Base-by-base conservation (phyloP, 2,329 filamentous ascomycete genomes). In the Sporothrix curviconia region DNA sequence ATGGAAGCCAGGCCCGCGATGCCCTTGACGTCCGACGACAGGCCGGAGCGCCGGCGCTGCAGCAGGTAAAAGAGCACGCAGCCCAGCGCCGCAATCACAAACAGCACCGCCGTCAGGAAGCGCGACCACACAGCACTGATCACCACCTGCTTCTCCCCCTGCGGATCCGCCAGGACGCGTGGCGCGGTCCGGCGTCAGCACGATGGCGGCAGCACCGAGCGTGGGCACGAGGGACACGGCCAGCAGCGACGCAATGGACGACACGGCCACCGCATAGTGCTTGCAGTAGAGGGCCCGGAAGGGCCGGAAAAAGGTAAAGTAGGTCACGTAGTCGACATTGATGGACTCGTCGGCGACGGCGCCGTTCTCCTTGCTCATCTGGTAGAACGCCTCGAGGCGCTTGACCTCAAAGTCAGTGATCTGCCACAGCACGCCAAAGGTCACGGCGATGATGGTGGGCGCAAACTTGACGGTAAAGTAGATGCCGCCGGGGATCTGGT, bases 1-100 rank as follows among this genome's bases (percentile, higher is more conserved):
- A 90, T 89, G 57, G 86, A 83, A 6, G 87, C 87, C 37, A 90
- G 76, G 1, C 87, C 87, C 1, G 86, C 85, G 53, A 90, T 88
- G 6, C 87, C 87, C 63, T 83, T 84, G 7, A 88, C 86, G 66
- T 90, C 84, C 6, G 81, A 81, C 3, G 83, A 69, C 15, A 90
- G 74, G 0, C 87, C 87, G 3, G 84, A 87, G 39, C 80, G 82
- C 22, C 87, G 76, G 15, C 76, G 76, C 56, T 81, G 79, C 43
- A 89, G 78, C 59, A 84, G 77, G 62, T 78, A 82, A 43, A 88
- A 76, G 4, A 90, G 73, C 3, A 79, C 67, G 32, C 75, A 74
- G 0, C 83, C 84, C 37, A 82, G 74, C 1, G 79, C 63, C 3
- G 85, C 83, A 43, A 86, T 82, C 22, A 85, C 61, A 5, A 78